A percentile compares a stretch with the other conserved stretches of the same genome.
phyloP scores from a whole-genome alignment of 2,329 filamentous ascomycete species.

The Pseudopithomyces maydicus region DNA sequence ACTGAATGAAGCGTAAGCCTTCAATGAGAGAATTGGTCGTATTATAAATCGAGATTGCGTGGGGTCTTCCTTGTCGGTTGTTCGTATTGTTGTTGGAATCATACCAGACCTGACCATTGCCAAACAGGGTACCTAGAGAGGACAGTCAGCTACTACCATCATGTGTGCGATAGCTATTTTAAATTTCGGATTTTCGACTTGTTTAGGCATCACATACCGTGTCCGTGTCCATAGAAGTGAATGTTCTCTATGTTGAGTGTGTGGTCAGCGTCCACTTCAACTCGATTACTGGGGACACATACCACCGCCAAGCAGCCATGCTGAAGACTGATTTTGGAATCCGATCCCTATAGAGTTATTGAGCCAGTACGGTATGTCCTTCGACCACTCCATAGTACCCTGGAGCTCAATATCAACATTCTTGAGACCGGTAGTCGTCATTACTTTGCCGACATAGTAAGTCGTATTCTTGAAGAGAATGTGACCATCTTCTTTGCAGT shows the following conservation, averaged over 20 bases:
- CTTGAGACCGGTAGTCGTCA: conserved; percentile 17
- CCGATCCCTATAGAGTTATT: conserved; percentile 20
- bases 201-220: conserved; percentile 36
- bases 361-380: conserved; percentile 22
- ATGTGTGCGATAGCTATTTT: too few species aligned
- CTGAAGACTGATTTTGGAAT: conserved; percentile 24
- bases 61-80: conserved; percentile 48
- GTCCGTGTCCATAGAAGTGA: conserved; percentile 53
- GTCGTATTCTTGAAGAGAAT: conserved; percentile 18
- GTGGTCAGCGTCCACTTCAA: neutral
- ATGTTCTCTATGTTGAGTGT: conserved; percentile 43
- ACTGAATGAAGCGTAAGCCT: conserved; percentile 57
- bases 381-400: conserved; percentile 16
- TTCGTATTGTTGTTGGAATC: conserved; percentile 43
- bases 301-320: conserved; percentile 50
- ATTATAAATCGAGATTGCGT: conserved; percentile 56
- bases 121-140: neutral
- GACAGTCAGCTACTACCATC: too few species aligned
- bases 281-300: neutral
- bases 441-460: conserved; percentile 13
- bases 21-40: conserved; percentile 55
- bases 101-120: conserved; percentile 61
- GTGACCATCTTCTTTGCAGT: conserved; percentile 13
- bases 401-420: conserved; percentile 19
- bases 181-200: too few species aligned